Evolutionary conservation across 2,329 filamentous ascomycete genomes (phyloP), one percentile per base, ranked within the genome.

Genomic region (Trichoderma sp.): DNA sequence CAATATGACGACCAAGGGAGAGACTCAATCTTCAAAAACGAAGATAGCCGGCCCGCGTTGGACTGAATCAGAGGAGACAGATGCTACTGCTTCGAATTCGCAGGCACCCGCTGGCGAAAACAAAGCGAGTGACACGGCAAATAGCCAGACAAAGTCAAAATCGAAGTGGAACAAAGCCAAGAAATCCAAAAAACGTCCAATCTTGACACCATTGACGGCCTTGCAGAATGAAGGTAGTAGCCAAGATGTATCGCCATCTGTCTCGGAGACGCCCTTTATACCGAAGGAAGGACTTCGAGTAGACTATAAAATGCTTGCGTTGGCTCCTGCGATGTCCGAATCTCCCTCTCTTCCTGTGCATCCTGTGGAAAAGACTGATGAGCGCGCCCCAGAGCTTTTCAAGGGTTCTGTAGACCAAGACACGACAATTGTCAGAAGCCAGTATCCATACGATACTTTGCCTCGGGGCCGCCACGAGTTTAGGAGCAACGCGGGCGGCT

Each of bases 401-500:
- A 49, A 24, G 11, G 55, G 37, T 1, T 5, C 29, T 21, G 24
- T 24, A 31, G 63, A 55, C 33, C 49, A 57, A 5, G 16, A 13
- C 5, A n/a, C 13, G 31, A n/a, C 40, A 16, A 21, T 31, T 27
- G 24, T 11, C 5, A 64, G 58, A 31, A 40, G 24, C 16, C 68
- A 62, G 19, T 67, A 70, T 43, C 40, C 52, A 0, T 64, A 69
- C 10, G 66, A 69, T n/a, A 70, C 66, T 21, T 24, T 70, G 7
- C 56, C 61, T 29, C 70, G 72, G 21, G 69, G 67, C 5, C 72
- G 65, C 11, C 72, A 71, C 14, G 71, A 70, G 19, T 81, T 76
- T 24, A 73, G 77, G 35, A 70, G 73, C 49, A 71, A 74, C 31
- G 75, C 73, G 13, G 78, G 78, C n/a, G 78, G 78, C 27, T 81